Conservation (phyloP, 2,329 filamentous ascomycete genomes). For the Aspergillus felis region DNA sequence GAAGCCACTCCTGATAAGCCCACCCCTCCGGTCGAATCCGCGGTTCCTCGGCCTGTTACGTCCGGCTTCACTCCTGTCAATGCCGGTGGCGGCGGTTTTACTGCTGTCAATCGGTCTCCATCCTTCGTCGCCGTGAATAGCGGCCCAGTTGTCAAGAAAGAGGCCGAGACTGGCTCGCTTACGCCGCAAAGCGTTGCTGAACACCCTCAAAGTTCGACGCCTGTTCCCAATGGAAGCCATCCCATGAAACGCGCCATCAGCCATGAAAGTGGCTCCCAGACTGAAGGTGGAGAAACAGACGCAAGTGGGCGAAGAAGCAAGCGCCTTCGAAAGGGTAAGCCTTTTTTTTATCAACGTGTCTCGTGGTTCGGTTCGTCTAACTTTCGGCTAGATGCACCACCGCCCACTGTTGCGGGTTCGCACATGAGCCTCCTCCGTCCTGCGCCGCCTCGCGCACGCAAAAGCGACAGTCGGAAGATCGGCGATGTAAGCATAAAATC, state of each 20-base stretch:
- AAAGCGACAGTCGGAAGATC: slow-evolving; percentile 53
- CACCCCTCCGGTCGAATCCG: slow-evolving; percentile 34
- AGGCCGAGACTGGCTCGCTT: slow-evolving; percentile 54
- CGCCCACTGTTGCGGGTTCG: slow-evolving; percentile 81
- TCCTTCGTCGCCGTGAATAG: slow-evolving; percentile 43
- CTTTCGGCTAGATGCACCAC: slow-evolving; percentile 38
- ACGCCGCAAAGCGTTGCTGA: slow-evolving; percentile 63
- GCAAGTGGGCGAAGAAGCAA: slow-evolving; percentile 79
- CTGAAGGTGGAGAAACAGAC: slow-evolving; percentile 53
- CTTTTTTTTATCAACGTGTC: slow-evolving; percentile 13
- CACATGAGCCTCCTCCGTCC: slow-evolving; percentile 95
- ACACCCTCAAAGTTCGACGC: slow-evolving; percentile 56
- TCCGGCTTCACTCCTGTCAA: slow-evolving; percentile 72
- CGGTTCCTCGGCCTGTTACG: slow-evolving; percentile 37
- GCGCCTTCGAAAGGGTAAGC: slow-evolving; percentile 76
- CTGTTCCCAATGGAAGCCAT: slow-evolving; percentile 49
- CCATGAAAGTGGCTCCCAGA: slow-evolving; percentile 47
- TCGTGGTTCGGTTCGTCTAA: background rate
- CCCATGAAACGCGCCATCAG: slow-evolving; percentile 75
- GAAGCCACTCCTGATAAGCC: slow-evolving; percentile 31
- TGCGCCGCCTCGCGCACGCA: slow-evolving; percentile 57
- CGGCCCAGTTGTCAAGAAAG: slow-evolving; percentile 45
- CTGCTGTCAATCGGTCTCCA: slow-evolving; percentile 54
- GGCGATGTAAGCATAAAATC: slow-evolving; percentile 49
- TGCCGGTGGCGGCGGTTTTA: slow-evolving; percentile 49